These are phyloP conservation scores for Trichothecium roseum DNA, from an alignment of 2,329 filamentous ascomycete genomes.

Conservation along the genomic window DNA sequence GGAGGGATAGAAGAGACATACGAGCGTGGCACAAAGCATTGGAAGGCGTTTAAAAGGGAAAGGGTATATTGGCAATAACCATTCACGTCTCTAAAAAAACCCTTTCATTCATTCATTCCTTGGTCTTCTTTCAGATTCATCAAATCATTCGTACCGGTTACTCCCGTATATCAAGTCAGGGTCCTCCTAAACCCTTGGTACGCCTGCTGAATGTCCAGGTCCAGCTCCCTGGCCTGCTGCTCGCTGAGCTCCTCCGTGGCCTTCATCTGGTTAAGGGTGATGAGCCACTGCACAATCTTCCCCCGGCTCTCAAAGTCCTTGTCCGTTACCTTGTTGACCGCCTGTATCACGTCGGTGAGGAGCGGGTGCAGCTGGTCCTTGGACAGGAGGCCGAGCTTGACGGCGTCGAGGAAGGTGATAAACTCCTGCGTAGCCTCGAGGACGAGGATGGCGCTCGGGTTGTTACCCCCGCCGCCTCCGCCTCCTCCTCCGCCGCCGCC, in stretches of 20 bases:
- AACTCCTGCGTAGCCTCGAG: slow-evolving; percentile 93
- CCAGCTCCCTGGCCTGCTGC: slow-evolving; percentile 77
- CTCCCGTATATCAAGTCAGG: slow-evolving; percentile 35
- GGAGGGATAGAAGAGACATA: too few relatives aligned
- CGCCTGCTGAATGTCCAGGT: slow-evolving; percentile 87
- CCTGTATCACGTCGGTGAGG: slow-evolving; percentile 90
- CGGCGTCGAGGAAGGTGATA: slow-evolving; percentile 92
- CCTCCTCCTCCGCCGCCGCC: too few relatives aligned
- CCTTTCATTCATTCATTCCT: background rate
- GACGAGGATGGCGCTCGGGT: slow-evolving; percentile 57
- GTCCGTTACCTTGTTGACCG: slow-evolving; percentile 93
- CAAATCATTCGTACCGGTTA: background rate
- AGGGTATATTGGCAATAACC: background rate
- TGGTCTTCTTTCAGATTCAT: background rate
- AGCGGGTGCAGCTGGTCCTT: slow-evolving; percentile 96
- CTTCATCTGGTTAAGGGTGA: slow-evolving; percentile 94
- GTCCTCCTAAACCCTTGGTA: slow-evolving; percentile 89
- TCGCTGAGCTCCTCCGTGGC: slow-evolving; percentile 84
- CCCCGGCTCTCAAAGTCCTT: slow-evolving; percentile 89
- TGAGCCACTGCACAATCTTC: slow-evolving; percentile 98
- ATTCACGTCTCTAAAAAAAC: background rate
- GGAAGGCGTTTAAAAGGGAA: background rate
- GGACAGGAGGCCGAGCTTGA: slow-evolving; percentile 82
- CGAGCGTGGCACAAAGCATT: too few relatives aligned
- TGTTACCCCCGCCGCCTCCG: slow-evolving; percentile 28